A percentile compares a stretch with the other conserved stretches of the same genome.
These are phyloP conservation scores for Hypoxylon sp. DNA, from an alignment of 2,329 filamentous ascomycete species.

Conservation along the genomic window DNA sequence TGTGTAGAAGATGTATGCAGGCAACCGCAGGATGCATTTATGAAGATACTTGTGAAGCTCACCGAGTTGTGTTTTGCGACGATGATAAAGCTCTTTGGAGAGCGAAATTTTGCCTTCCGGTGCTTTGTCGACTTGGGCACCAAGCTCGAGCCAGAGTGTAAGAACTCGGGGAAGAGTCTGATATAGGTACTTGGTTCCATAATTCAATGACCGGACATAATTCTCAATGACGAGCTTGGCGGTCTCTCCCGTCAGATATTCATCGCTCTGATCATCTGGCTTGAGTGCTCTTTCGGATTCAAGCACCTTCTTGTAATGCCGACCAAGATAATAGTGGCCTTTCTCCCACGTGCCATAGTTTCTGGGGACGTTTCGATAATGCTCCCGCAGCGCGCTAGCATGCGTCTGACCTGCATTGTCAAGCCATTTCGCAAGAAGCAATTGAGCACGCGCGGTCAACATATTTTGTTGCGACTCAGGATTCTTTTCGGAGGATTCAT, in stretches of 20 bases:
- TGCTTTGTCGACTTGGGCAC: slow-evolving; percentile 78
- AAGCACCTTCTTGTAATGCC: slow-evolving; percentile 96
- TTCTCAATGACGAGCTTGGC: slow-evolving; percentile 92
- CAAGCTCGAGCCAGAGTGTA: slow-evolving; percentile 95
- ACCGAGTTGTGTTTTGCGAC: slow-evolving; percentile 76
- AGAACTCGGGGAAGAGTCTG: slow-evolving; percentile 93
- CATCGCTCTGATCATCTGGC: slow-evolving; percentile 81
- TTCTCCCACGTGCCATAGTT: slow-evolving; percentile 87
- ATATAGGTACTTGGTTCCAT: slow-evolving; percentile 95
- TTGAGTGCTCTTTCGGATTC: slow-evolving; percentile 88
- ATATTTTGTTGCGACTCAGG: slow-evolving; percentile 69
- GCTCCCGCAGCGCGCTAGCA: slow-evolving; percentile 81
- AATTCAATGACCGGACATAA: slow-evolving; percentile 87
- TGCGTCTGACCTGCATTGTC: slow-evolving; percentile 95
- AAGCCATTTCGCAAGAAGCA: slow-evolving; percentile 96
- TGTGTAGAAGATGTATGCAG: slow-evolving; percentile 84
- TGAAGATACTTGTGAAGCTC: slow-evolving; percentile 81
- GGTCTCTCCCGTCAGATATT: slow-evolving; percentile 84
- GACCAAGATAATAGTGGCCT: slow-evolving; percentile 95
- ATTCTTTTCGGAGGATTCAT: slow-evolving; percentile 59
- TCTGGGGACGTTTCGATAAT: slow-evolving; percentile 87
- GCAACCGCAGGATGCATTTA: slow-evolving; percentile 82
- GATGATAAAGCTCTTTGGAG: slow-evolving; percentile 66
- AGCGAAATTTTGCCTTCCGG: slow-evolving; percentile 69
- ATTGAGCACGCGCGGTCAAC: slow-evolving; percentile 82